Base-by-base conservation (phyloP, 805 yeast genomes). In the Teunomyces barrocoloradensis region DNA sequence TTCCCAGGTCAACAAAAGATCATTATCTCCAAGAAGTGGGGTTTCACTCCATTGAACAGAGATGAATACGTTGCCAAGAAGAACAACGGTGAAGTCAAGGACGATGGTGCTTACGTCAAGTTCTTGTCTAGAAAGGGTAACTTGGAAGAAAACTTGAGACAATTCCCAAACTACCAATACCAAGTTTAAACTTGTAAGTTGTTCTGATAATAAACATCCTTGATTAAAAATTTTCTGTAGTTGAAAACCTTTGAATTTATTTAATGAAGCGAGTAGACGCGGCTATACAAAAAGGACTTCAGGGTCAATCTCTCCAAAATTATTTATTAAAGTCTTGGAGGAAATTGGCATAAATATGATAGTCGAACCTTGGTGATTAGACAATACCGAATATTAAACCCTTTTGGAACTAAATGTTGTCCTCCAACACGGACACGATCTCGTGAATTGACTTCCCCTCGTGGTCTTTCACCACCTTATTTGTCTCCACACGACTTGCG, bases 1-100 rank as follows among this genome's bases (percentile, higher is more conserved):
- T 94, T 94, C 98, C 99, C 99, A 78, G 99, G 99, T 83, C 99
- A 94, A 84, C 99, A 94, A 82, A 92, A 85, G 85, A 94, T 94
- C 74, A 94, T 94, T 71, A 80, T 94, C 78, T 94, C 99, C 65
- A 94, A 94, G 95, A 94, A 94, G 82, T 94, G 99, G 99, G 99
- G 99, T 81, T 94, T 94, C 97, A 94, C 99, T 78, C 88, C 87
- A 78, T 87, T 94, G 73, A 83, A 92, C 95, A 89, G 99, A 82
- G 96, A 81, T 53, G 97, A 94, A 71, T 94, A 92, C 87, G 81
- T 89, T 71, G 83, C 80, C 69, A 89, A 85, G 81, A 90, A 94
- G 82, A 87, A 87, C 77, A 87, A 89, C 73, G 96, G 96, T 81
- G 97, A 92, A 82, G 96, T 94, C 73, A 89, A 89, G 82, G 97